A percentile compares a stretch with the other conserved stretches of the same genome.
phyloP scores from a whole-genome alignment of 352 stramenopile genomes.

The Phytophthora meadii region DNA sequence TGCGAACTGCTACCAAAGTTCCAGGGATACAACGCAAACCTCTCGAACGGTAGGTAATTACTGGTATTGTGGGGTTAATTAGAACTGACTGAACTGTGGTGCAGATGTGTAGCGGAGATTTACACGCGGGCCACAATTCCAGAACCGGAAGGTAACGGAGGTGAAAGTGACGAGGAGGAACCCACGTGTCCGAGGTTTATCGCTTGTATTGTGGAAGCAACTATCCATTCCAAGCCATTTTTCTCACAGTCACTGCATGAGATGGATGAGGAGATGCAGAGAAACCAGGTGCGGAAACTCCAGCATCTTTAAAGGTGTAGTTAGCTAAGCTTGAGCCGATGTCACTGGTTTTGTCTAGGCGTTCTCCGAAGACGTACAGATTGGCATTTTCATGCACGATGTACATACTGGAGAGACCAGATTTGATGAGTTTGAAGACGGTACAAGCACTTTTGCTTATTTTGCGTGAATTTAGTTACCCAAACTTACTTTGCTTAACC shows the following conservation, averaged over 20 bases:
- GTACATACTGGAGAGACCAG: slow-evolving; percentile 50
- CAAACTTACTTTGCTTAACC: neutral
- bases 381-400: slow-evolving; percentile 49
- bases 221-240: slow-evolving; percentile 39
- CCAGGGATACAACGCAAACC: slow-evolving; percentile 28
- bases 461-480: neutral
- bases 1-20: slow-evolving; percentile 17
- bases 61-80: slow-evolving; percentile 9
- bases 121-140: slow-evolving; percentile 60
- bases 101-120: slow-evolving; percentile 49
- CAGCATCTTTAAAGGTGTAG: neutral
- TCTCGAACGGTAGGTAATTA: slow-evolving; percentile 36
- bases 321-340: neutral
- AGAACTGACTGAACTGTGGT: slow-evolving; percentile 4
- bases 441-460: slow-evolving; percentile 17
- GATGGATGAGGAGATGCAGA: slow-evolving; percentile 27
- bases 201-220: slow-evolving; percentile 48
- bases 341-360: slow-evolving; percentile 7
- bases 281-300: slow-evolving; percentile 25
- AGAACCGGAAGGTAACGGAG: slow-evolving; percentile 14
- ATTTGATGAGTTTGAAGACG: slow-evolving; percentile 59
- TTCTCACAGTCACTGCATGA: slow-evolving; percentile 47
- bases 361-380: slow-evolving; percentile 33
- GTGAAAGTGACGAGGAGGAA: slow-evolving; percentile 10
- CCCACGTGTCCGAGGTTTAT: slow-evolving; percentile 34